Evolutionary conservation across 1,284 basidiomycete species (phyloP).

Genomic region (Trichosporon ovoides): DNA sequence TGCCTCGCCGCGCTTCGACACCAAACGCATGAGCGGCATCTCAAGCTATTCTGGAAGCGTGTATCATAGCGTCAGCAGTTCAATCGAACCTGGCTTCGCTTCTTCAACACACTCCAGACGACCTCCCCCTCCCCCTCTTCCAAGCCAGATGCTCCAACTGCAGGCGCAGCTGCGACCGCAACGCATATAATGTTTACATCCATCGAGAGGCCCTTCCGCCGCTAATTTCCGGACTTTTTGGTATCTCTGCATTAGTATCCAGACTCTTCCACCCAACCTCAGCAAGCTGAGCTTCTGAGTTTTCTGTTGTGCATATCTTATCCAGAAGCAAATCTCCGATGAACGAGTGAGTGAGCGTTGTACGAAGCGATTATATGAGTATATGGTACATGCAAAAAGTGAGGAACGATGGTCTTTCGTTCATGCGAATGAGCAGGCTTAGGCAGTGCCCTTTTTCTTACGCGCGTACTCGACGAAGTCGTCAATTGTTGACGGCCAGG

Average conservation of each 20-base stretch:
- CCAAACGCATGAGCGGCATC: background rate
- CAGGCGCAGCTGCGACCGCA: background rate
- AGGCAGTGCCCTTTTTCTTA: slow-evolving; percentile 12
- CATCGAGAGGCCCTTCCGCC: background rate
- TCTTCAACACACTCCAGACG: background rate
- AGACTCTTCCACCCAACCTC: background rate
- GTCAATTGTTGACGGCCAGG: slow-evolving; percentile 50
- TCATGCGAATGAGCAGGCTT: background rate
- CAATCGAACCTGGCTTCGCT: background rate
- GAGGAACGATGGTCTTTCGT: background rate
- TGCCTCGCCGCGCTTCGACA: background rate
- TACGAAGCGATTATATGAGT: background rate
- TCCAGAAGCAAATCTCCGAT: background rate
- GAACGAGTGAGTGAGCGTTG: background rate
- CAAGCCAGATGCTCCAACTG: background rate
- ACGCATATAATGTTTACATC: background rate
- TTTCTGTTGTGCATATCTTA: background rate
- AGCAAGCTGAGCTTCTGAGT: background rate
- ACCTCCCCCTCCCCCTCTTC: background rate
- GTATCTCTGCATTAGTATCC: too few species aligned
- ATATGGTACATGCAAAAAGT: slow-evolving; percentile 4
- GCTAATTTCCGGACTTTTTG: too few species aligned
- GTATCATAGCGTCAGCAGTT: slow-evolving; percentile 2
- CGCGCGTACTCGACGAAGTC: slow-evolving; percentile 48
- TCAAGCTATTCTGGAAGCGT: background rate